These are phyloP conservation scores for Ustilago sp. DNA, from an alignment of 1,284 basidiomycete genomes.

Conservation along the genomic window DNA sequence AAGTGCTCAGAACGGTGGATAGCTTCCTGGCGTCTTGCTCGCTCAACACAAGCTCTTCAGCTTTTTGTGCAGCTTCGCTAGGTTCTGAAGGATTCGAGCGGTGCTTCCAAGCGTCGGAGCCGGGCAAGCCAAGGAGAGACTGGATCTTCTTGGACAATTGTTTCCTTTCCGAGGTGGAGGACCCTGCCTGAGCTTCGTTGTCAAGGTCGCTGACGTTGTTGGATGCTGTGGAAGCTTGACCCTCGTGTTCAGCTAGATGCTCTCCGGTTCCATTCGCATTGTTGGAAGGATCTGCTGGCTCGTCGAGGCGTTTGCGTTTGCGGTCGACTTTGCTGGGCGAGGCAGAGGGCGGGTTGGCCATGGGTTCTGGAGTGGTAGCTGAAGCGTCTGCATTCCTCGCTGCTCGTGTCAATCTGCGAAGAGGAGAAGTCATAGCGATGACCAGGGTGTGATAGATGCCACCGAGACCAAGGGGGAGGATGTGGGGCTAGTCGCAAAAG, in stretches of 20 bases:
- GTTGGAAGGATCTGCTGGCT: slow-evolving; percentile 11
- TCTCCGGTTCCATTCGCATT: slow-evolving; percentile 11
- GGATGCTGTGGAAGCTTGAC: not conserved
- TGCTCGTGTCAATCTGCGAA: slow-evolving; percentile 39
- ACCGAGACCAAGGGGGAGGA: not conserved
- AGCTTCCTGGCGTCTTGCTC: slow-evolving; percentile 33
- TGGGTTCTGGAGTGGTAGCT: slow-evolving; percentile 42
- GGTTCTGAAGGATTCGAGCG: not conserved
- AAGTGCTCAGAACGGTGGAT: slow-evolving; percentile 11
- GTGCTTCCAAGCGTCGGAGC: slow-evolving; percentile 8
- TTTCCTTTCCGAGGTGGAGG: slow-evolving; percentile 2
- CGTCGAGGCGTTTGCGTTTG: slow-evolving; percentile 43
- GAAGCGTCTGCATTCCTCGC: slow-evolving; percentile 33
- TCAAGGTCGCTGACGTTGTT: slow-evolving; percentile 1
- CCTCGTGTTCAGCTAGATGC: not conserved
- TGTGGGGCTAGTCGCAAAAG: not conserved
- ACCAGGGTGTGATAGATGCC: not conserved
- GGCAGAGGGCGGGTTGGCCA: slow-evolving; percentile 23
- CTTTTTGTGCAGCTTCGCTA: slow-evolving; percentile 12
- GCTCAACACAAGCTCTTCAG: slow-evolving; percentile 23
- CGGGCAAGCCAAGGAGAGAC: slow-evolving; percentile 34
- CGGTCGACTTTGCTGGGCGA: slow-evolving; percentile 44
- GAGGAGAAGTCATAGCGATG: slow-evolving; percentile 31
- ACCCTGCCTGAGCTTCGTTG: not conserved
- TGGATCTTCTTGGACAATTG: slow-evolving; percentile 27